Evolutionary conservation across 441 rosid genomes (phyloP).

Genomic region (Syzygium syzygioides): DNA sequence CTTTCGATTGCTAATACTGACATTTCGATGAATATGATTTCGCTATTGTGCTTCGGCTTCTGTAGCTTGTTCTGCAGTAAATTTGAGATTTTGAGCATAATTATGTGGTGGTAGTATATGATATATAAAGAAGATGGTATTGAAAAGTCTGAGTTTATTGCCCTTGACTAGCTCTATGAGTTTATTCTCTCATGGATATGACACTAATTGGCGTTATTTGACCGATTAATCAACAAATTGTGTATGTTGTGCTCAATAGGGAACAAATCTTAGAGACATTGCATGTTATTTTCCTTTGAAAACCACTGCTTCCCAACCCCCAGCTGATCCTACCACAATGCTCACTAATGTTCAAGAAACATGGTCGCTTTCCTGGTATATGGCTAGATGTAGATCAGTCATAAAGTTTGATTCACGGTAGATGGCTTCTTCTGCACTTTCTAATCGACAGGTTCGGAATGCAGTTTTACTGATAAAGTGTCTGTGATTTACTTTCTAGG

Average conservation of each 20-base stretch:
- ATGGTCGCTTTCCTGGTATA: neutral
- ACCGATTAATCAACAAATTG: neutral
- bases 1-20: neutral
- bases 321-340: neutral
- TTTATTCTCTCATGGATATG: neutral
- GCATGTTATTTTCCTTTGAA: neutral
- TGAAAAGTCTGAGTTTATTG: neutral
- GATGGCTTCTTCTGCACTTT: neutral
- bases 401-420: neutral
- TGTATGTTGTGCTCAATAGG: neutral
- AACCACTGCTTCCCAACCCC: neutral
- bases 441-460: neutral
- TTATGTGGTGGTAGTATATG: neutral
- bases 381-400: neutral
- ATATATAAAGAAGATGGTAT: neutral
- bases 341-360: neutral
- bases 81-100: neutral
- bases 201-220: neutral
- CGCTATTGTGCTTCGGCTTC: neutral
- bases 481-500: constrained; percentile 22
- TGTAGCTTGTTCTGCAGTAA: neutral
- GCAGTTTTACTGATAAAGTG: neutral
- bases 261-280: neutral
- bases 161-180: neutral
- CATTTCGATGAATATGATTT: neutral